Base-by-base conservation (phyloP, 805 yeast genomes). In the Yarrowia deformans region DNA sequence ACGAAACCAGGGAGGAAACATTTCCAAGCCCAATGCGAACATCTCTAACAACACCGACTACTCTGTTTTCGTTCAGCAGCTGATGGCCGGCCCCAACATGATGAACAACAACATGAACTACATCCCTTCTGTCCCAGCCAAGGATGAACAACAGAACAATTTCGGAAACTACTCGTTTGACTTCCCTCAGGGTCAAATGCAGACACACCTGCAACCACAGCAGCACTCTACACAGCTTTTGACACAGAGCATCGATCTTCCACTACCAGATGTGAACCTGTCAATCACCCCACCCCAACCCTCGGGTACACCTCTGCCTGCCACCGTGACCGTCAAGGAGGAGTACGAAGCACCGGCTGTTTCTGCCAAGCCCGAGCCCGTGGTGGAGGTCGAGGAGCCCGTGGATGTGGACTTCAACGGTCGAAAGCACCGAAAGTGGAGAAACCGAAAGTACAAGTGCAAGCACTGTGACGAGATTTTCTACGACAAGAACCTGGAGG, bases 391-490 rank as follows among this genome's bases (percentile, higher is more conserved):
- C 16, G 66, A 60, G 18, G 66, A 42, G 42, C 32, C 50, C 32
- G 66, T 34, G 34, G 66, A 63, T 37, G 68, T 70, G 19, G 73
- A 72, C 61, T 72, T 69, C 70, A 72, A 72, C 32, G 73, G 73
- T 14, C 70, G 73, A 39, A 71, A 71, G 67, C 72, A 69, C 35
- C 61, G 73, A 23, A 67, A 72, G 46, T 71, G 72, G 72, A 67
- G 66, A 37, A 72, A 71, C 69, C 56, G 73, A n/a, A 66, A 67
- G 64, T 72, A 72, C 69, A 66, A 68, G 58, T 72, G 73, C 67
- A 66, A 71, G 45, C 73, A 72, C 67, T 72, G 73, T 61, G 50
- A 55, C 46, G 52, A 64, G 68, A 67, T 67, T 29, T 72, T 71
- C 67, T 67, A 67, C 43, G 72, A 71, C 68, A 66, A 69, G 48